Evolutionary conservation across 192 early-diverging fungal genomes (phyloP), one percentile per base, ranked within the genome.

Genomic region (Globomyces pollinis-pini): DNA sequence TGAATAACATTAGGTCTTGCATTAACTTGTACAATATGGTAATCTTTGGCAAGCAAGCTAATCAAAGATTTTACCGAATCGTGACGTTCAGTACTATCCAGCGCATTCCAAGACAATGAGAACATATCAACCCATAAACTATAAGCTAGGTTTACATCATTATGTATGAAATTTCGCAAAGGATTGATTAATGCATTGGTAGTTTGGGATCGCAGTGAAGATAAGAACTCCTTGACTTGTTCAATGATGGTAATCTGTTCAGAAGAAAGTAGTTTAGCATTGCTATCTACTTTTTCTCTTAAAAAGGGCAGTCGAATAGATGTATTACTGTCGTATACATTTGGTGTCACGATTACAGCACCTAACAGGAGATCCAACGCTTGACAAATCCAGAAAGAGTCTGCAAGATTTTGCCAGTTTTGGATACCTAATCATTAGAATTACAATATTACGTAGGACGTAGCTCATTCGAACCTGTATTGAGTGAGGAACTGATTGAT

Each of bases 1-100:
- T 94, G 92, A 20, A 99, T 86, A 2, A 98, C 91, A 68, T 98
- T 99, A n/a, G 94, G 92, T 4, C 91, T 80, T 30, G 77, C 51
- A 15, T 84, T 76, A 6, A 75, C 71, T 68, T 98, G 95, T 55
- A 78, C 79, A 47, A 69, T 69, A 62, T 99, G 94, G 56, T 91
- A 97, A 21, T 94, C 92, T 59, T 90, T 89, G 1, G 91, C 87
- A 18, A 99, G 78, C 12, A 99, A 69, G 1, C 85, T 69, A 43
- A 95, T 88, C 4, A 96, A 58, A 0, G 85, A 78, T 53, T 91
- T 94, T 12, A 83, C 84, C 50, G 93, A 51, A 59, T 93, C 88
- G 49, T 97, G 91, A 15, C 85, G 81, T 66, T 97, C 92, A 30
- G 84, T 82, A 33, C 59, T 58, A 11, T 68, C 73, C 11, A 98